phyloP scores from a whole-genome alignment of 768 basidiomycete species.

The Leccinum boreale region DNA sequence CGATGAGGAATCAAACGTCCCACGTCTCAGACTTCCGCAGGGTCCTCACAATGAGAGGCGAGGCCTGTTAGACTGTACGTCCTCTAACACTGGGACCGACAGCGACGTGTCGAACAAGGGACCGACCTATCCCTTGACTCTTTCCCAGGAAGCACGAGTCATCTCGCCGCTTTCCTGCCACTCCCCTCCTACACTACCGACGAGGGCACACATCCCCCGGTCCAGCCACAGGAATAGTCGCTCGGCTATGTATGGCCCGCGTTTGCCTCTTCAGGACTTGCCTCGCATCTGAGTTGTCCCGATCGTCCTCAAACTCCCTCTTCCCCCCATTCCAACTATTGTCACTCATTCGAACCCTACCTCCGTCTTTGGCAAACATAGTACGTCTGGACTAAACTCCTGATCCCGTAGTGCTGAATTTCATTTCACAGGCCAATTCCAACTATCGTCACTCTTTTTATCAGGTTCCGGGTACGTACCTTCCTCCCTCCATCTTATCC shows the following conservation, averaged over 20 bases:
- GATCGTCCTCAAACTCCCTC: background rate
- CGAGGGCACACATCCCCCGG: background rate
- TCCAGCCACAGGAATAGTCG: background rate
- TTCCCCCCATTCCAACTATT: conserved; percentile 10
- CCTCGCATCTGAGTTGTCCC: background rate
- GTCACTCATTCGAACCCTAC: conserved; percentile 10
- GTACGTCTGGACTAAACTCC: background rate
- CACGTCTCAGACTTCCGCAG: background rate
- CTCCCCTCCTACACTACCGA: conserved; percentile 3
- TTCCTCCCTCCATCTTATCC: background rate
- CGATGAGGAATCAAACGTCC: background rate
- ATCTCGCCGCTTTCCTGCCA: background rate
- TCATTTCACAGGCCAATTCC: background rate
- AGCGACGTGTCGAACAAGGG: conserved; percentile 4
- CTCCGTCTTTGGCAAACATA: background rate
- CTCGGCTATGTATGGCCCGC: background rate
- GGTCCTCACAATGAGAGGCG: background rate
- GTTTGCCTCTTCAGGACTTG: background rate
- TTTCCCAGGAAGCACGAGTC: background rate
- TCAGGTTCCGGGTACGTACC: background rate
- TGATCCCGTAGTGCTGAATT: background rate
- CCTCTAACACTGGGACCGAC: background rate
- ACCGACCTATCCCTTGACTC: background rate
- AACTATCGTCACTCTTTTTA: conserved; percentile 19
- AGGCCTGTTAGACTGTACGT: background rate